These are phyloP conservation scores for Pyrus bretschneideri DNA, from an alignment of 306 rosid genomes.

Conservation along the genomic window DNA sequence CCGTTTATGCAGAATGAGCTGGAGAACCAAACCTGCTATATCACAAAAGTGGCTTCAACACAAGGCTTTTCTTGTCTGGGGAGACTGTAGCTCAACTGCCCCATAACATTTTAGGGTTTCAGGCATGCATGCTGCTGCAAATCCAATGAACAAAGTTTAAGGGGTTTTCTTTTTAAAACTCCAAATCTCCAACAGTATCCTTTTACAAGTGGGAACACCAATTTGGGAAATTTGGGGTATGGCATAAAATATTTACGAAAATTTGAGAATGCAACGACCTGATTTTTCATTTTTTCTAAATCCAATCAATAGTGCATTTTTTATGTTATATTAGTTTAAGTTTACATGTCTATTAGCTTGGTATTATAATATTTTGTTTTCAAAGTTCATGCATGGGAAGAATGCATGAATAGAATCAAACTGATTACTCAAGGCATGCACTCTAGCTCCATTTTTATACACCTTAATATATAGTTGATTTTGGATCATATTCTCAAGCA, in stretches of 20 bases:
- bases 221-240: background rate
- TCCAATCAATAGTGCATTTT: too few species aligned
- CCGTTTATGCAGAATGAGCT: slow-evolving; percentile 35
- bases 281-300: too few species aligned
- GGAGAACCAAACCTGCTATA: slow-evolving; percentile 26
- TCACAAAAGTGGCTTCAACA: slow-evolving; percentile 1
- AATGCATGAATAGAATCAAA: background rate
- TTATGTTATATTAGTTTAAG: too few species aligned
- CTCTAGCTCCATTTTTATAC: background rate
- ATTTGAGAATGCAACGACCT: background rate
- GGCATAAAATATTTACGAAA: background rate
- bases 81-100: background rate
- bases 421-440: background rate
- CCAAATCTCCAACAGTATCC: background rate
- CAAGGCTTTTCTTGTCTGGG: background rate
- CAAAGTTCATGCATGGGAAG: background rate
- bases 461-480: background rate
- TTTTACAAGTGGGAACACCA: too few species aligned
- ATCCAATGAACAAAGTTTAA: background rate
- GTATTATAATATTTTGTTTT: background rate
- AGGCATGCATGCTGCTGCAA: background rate
- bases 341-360: too few species aligned
- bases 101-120: background rate
- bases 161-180: background rate
- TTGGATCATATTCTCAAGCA: background rate